Conservation (phyloP, 805 yeast species). For the Zygosaccharomyces bailii region DNA sequence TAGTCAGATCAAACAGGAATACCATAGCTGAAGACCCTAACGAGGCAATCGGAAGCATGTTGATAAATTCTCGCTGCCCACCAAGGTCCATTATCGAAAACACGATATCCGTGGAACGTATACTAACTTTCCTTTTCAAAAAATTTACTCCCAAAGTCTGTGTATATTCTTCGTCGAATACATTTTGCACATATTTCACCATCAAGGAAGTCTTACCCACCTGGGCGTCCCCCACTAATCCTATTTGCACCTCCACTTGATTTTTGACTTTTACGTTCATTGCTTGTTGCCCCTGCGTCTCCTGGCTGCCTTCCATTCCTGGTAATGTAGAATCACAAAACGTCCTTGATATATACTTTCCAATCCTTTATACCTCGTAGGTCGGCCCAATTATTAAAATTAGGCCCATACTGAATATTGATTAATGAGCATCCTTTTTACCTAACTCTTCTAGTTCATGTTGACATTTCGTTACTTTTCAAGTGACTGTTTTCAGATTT, state of each 20-base stretch:
- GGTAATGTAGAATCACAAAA: background rate
- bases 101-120: slow-evolving; percentile 81
- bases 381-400: background rate
- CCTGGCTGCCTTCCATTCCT: background rate
- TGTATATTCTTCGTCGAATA: slow-evolving; percentile 85
- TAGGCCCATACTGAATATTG: background rate
- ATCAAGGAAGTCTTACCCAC: slow-evolving; percentile 93
- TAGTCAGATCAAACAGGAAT: slow-evolving; percentile 84
- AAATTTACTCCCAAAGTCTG: slow-evolving; percentile 95
- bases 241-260: slow-evolving; percentile 60
- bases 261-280: slow-evolving; percentile 19
- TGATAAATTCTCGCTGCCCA: slow-evolving; percentile 90
- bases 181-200: slow-evolving; percentile 96
- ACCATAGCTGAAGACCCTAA: slow-evolving; percentile 89
- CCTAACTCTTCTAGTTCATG: slow-evolving; percentile 4
- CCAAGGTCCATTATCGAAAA: slow-evolving; percentile 96
- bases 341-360: background rate
- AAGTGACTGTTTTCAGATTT: slow-evolving; percentile 8
- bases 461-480: slow-evolving; percentile 10
- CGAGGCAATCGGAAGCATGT: slow-evolving; percentile 91
- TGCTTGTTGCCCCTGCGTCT: slow-evolving; percentile 7
- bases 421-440: background rate
- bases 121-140: slow-evolving; percentile 83
- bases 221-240: slow-evolving; percentile 92
- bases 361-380: background rate